Evolutionary conservation across 2,329 filamentous ascomycete genomes (phyloP).

Genomic region (Penicillium fuscoglaucum): DNA sequence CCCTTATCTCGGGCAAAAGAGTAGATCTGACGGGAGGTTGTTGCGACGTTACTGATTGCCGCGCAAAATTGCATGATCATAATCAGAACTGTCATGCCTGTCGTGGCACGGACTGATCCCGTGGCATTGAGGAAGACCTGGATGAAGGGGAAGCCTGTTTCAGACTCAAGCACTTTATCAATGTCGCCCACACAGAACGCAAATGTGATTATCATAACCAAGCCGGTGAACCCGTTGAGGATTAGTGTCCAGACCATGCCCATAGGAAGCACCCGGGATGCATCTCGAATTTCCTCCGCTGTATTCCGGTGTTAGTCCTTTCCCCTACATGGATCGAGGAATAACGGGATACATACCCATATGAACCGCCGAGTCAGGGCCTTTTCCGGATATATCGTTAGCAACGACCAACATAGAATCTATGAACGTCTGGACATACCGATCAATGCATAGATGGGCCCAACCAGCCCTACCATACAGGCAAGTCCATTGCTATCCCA

Average conservation of each 20-base stretch:
- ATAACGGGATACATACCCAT: not conserved
- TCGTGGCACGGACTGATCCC: not conserved
- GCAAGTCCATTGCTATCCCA: not conserved
- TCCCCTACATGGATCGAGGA: not conserved
- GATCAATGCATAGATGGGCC: not conserved
- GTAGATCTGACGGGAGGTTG: not conserved
- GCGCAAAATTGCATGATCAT: constrained; percentile 1
- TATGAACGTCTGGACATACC: not conserved
- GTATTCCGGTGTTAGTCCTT: not conserved
- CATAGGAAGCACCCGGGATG: not conserved
- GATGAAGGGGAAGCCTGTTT: not conserved
- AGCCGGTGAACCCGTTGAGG: not conserved
- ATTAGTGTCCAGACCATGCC: not conserved
- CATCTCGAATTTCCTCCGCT: constrained; percentile 1
- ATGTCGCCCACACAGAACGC: not conserved
- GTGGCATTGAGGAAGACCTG: not conserved
- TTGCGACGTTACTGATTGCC: constrained; percentile 11
- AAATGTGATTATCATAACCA: not conserved
- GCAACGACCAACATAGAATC: not conserved
- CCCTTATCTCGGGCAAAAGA: not conserved
- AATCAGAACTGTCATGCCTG: not conserved
- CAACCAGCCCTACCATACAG: not conserved
- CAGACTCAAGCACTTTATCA: not conserved
- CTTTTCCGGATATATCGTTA: not conserved
- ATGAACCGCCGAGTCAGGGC: not conserved